Evolutionary conservation across 1,284 basidiomycete species (phyloP).

Genomic region (Vanrija sp.): DNA sequence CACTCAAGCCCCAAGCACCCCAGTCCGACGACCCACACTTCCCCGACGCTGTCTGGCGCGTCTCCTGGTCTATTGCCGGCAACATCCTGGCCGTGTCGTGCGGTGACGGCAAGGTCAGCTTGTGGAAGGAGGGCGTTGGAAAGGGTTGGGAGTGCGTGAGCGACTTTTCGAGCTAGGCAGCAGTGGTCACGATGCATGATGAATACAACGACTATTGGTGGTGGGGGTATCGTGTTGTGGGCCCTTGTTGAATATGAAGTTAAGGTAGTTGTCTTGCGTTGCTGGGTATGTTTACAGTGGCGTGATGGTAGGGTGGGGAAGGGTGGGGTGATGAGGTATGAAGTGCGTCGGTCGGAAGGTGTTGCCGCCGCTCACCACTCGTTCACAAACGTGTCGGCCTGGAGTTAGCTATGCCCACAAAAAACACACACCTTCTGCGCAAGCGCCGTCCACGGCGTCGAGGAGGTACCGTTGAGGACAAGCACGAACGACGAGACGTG

Average conservation of each 20-base stretch:
- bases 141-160: conserved; percentile 96
- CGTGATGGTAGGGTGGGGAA: neutral
- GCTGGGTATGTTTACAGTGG: conserved; percentile 16
- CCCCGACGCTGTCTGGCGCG: conserved; percentile 93
- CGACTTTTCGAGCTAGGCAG: conserved; percentile 70
- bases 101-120: conserved; percentile 93
- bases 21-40: conserved; percentile 63
- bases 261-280: neutral
- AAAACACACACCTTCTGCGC: conserved; percentile 21
- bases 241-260: neutral
- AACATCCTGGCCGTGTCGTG: conserved; percentile 96
- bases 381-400: conserved; percentile 22
- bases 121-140: conserved; percentile 98
- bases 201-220: neutral
- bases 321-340: no score
- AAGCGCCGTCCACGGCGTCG: conserved; percentile 27
- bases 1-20: conserved; percentile 67
- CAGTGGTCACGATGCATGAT: neutral
- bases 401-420: conserved; percentile 1
- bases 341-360: neutral
- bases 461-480: conserved; percentile 27
- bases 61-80: conserved; percentile 94
- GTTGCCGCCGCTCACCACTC: conserved; percentile 4
- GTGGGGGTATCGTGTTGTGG: neutral
- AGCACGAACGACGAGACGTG: conserved; percentile 20